Evolutionary conservation across 805 yeast genomes (phyloP).

Genomic region (Priceomyces medius): DNA sequence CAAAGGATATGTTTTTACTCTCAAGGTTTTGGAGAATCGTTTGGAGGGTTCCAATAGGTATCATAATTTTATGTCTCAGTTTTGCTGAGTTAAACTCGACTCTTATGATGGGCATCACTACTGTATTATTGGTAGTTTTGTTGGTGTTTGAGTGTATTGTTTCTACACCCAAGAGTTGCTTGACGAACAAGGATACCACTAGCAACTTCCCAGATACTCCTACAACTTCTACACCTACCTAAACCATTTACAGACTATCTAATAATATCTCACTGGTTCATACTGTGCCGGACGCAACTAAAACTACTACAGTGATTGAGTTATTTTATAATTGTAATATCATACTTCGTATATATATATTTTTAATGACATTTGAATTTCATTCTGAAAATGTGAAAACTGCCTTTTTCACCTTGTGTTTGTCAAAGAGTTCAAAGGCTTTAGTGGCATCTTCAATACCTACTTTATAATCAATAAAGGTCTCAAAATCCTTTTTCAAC

Average conservation of each 20-base stretch:
- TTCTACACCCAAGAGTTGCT: constrained; percentile 20
- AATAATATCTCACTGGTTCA: not conserved
- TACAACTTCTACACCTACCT: not conserved
- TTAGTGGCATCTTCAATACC: constrained; percentile 44
- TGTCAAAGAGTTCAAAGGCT: constrained; percentile 52
- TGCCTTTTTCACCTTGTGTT: constrained; percentile 54
- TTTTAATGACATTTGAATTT: not conserved
- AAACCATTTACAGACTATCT: not conserved
- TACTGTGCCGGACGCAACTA: not conserved
- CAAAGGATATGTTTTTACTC: constrained; percentile 25
- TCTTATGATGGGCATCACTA: constrained; percentile 42
- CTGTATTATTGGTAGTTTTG: constrained; percentile 31
- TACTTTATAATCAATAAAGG: constrained; percentile 50
- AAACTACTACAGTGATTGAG: not conserved
- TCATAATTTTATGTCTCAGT: constrained; percentile 39
- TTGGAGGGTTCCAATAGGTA: constrained; percentile 41
- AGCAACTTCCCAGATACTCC: not conserved
- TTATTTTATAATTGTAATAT: not conserved
- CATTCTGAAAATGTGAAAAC: constrained; percentile 36
- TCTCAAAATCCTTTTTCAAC: constrained; percentile 45
- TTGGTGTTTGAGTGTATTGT: constrained; percentile 38
- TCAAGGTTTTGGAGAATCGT: constrained; percentile 39
- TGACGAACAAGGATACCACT: not conserved
- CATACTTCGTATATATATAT: not conserved
- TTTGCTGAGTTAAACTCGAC: constrained; percentile 44